Conservation (phyloP, 2,329 filamentous ascomycete species). For the Herpomyces periplanetae region DNA sequence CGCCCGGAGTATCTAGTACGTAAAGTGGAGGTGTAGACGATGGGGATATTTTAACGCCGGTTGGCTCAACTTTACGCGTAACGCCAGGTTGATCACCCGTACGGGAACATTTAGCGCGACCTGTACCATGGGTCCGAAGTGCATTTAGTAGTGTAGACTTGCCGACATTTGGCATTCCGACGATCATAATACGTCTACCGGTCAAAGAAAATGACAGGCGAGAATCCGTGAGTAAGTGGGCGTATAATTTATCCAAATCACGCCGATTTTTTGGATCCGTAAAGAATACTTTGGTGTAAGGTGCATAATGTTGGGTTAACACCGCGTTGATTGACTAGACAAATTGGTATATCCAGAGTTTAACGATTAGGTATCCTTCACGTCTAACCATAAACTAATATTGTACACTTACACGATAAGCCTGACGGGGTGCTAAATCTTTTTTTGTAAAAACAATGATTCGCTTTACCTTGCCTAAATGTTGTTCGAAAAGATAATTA, state of each 20-base stretch:
- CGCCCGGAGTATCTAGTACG: too few species aligned
- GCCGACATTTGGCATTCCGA: constrained; percentile 91
- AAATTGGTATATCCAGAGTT: not conserved
- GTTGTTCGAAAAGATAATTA: constrained; percentile 55
- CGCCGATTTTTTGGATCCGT: constrained; percentile 12
- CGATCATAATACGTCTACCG: constrained; percentile 46
- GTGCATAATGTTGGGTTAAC: constrained; percentile 14
- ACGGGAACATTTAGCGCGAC: constrained; percentile 25
- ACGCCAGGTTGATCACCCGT: constrained; percentile 66
- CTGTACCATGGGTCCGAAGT: constrained; percentile 26
- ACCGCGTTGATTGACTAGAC: not conserved
- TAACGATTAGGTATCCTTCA: not conserved
- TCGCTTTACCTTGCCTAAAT: constrained; percentile 27
- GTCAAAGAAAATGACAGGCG: constrained; percentile 21
- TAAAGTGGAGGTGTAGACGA: too few species aligned
- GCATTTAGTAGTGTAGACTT: constrained; percentile 82
- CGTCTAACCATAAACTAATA: constrained; percentile 5
- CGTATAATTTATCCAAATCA: constrained; percentile 13
- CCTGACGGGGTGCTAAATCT: constrained; percentile 20
- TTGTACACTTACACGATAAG: constrained; percentile 6
- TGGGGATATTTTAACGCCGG: constrained; percentile 59
- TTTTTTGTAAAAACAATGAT: constrained; percentile 68
- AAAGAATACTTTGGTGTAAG: constrained; percentile 14
- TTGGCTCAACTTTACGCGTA: constrained; percentile 47
- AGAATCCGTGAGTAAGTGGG: too few species aligned